Evolutionary conservation across 2,329 filamentous ascomycete species (phyloP), one percentile per base, ranked within the genome.

Genomic region (Monilinia aucupariae): DNA sequence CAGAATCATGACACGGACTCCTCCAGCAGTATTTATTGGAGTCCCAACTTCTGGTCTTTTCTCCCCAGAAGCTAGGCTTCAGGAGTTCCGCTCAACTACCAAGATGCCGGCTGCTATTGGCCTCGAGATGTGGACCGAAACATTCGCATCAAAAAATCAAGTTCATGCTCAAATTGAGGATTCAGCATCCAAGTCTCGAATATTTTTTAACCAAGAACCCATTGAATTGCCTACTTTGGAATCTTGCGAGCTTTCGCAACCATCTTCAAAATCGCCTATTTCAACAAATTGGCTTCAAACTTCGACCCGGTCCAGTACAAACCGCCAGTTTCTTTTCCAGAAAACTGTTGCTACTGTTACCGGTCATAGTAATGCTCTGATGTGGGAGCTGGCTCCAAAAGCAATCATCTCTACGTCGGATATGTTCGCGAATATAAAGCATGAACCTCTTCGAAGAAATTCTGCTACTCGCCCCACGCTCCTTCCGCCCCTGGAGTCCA

Each of bases 21-120:
- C 65, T 10, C 12, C 49, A 32, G 34, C 41, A 45, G 41, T 37
- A 4, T 47, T 32, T 22, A n/a, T 37, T 3, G 51, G 66, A 12
- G 30, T 41, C 4, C 56, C 47, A 32, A 37, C 59, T 13, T 64
- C 56, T 32, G 68, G 68, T n/a, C 66, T 72, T 17, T 72, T 72
- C 39, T 65, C 64, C 5, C 6, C 65, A 5, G 30, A 64, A 17
- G 17, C 59, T 9, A 54, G 63, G 15, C 60, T 63, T 32, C 45
- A 43, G 2, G 43, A 65, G 9, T 69, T 69, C 37, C 67, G 66
- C 12, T 65, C 66, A 17, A 70, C 69, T 10, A 30, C 61, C 8
- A 64, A 65, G 25, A 61, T n/a, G 5, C 69, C 69, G 41, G 70
- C 64, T 41, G 69, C 69, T 2, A 45, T 65, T 9, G 48, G 61